Conservation (phyloP, 2,329 filamentous ascomycete genomes). For the Calcarisporium arbuscula region DNA sequence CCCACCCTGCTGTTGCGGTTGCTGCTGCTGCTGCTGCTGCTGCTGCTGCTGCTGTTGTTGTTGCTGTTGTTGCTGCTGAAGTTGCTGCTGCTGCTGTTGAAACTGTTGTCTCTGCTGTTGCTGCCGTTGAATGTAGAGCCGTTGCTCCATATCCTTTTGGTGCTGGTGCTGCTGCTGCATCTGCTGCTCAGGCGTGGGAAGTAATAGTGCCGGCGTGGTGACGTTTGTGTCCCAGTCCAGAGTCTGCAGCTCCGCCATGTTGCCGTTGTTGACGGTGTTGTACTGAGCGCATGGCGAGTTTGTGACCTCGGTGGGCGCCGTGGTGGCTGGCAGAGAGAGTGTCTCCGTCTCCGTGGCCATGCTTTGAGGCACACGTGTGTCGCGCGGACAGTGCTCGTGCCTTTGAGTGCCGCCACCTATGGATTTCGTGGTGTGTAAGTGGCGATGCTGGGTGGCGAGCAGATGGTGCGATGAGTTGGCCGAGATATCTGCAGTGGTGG, state of each 20-base stretch:
- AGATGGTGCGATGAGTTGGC: no score
- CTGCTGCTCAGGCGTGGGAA: conserved; percentile 3
- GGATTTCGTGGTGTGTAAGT: no score
- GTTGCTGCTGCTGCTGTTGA: conserved; percentile 4
- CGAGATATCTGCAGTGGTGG: no score
- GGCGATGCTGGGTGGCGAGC: no score
- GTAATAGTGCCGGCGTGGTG: conserved; percentile 14
- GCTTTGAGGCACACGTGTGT: not conserved
- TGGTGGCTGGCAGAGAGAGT: conserved; percentile 23
- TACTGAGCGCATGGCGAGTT: conserved; percentile 17
- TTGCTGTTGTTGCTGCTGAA: no score
- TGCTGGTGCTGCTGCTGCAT: no score
- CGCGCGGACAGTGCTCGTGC: no score
- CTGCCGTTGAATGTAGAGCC: conserved; percentile 3
- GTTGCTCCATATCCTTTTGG: no score
- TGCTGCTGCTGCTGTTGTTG: conserved; percentile 6
- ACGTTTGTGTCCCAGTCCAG: conserved; percentile 25
- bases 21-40: conserved; percentile 8
- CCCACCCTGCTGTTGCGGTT: conserved; percentile 10
- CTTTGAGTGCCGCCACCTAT: no score
- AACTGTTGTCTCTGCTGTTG: conserved; percentile 2
- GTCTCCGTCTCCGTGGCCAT: conserved; percentile 28
- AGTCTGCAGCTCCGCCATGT: conserved; percentile 10
- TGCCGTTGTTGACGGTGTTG: conserved; percentile 9
- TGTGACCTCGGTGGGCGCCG: conserved; percentile 23